phyloP scores from a whole-genome alignment of 139 green algal genomes.

The Trebouxia sp. region DNA sequence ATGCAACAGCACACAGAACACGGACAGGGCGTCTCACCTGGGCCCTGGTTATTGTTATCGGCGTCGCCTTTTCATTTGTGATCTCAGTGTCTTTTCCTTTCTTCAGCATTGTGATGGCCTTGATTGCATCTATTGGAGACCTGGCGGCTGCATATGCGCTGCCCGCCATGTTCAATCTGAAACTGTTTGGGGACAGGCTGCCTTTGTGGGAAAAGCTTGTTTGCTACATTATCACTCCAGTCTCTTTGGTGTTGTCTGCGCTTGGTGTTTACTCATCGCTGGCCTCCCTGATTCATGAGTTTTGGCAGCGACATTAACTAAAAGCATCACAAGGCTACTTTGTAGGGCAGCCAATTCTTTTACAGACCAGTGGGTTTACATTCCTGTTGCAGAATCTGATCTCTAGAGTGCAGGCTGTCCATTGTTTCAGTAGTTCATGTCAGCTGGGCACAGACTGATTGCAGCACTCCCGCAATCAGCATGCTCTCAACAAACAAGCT shows the following conservation, averaged over 20 bases:
- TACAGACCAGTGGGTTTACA: too few relatives aligned
- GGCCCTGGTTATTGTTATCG: constrained; percentile 28
- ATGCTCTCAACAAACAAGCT: too few relatives aligned
- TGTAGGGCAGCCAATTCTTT: too few relatives aligned
- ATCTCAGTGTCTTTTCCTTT: constrained; percentile 41
- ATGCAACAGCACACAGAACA: neutral
- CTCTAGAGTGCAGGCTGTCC: too few relatives aligned
- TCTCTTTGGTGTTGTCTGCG: constrained; percentile 30
- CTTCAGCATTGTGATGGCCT: constrained; percentile 47
- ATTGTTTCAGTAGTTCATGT: too few relatives aligned
- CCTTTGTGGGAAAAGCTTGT: neutral
- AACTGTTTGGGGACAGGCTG: constrained; percentile 17
- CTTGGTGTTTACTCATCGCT: constrained; percentile 34
- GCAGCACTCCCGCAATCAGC: too few relatives aligned
- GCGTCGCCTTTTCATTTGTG: constrained; percentile 29
- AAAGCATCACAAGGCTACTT: too few relatives aligned
- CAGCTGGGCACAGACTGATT: too few relatives aligned
- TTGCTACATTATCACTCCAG: constrained; percentile 31
- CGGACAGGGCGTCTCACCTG: constrained; percentile 31
- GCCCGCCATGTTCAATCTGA: constrained; percentile 31
- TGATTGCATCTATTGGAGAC: constrained; percentile 49
- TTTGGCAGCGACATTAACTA: neutral
- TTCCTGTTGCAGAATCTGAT: too few relatives aligned
- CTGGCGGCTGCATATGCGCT: constrained; percentile 43
- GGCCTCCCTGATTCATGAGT: neutral